Evolutionary conservation across 1,284 basidiomycete species (phyloP).

Genomic region (Butyriboletus appendiculatus): DNA sequence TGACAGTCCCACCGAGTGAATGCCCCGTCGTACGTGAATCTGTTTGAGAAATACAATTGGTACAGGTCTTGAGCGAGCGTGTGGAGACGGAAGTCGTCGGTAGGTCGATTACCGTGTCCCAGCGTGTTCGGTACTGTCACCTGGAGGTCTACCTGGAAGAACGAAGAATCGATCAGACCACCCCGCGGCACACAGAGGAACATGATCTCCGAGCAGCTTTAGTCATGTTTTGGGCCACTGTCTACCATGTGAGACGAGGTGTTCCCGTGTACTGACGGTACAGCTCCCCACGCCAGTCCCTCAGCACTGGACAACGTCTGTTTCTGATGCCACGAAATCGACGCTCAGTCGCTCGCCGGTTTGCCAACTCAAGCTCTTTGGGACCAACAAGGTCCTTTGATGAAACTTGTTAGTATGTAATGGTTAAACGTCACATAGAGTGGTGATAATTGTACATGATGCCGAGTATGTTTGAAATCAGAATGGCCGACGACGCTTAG

Average conservation of each 20-base stretch:
- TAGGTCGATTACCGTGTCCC: constrained; percentile 13
- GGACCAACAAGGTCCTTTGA: not conserved
- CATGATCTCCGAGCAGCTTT: not conserved
- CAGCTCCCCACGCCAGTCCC: not conserved
- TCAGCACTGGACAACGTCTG: not conserved
- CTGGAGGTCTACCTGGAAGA: constrained; percentile 11
- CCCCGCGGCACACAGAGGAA: not conserved
- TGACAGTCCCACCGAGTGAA: constrained; percentile 19
- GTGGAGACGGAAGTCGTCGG: constrained; percentile 13
- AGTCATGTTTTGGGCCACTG: constrained; percentile 11
- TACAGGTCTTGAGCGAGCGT: constrained; percentile 14
- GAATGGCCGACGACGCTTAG: not conserved
- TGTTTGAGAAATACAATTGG: constrained; percentile 14
- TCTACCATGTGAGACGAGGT: constrained; percentile 19
- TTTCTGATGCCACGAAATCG: constrained; percentile 12
- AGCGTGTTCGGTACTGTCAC: constrained; percentile 14
- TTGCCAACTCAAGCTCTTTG: not conserved
- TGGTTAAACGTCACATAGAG: not conserved
- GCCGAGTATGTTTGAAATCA: no score
- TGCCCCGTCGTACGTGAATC: constrained; percentile 22
- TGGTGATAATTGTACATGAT: not conserved
- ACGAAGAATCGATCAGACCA: not conserved
- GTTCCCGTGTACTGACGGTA: constrained; percentile 8
- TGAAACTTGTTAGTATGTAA: not conserved
- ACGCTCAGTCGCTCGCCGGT: not conserved